Evolutionary conservation across 345 rosid species (phyloP).

Genomic region (Garcia nutans): DNA sequence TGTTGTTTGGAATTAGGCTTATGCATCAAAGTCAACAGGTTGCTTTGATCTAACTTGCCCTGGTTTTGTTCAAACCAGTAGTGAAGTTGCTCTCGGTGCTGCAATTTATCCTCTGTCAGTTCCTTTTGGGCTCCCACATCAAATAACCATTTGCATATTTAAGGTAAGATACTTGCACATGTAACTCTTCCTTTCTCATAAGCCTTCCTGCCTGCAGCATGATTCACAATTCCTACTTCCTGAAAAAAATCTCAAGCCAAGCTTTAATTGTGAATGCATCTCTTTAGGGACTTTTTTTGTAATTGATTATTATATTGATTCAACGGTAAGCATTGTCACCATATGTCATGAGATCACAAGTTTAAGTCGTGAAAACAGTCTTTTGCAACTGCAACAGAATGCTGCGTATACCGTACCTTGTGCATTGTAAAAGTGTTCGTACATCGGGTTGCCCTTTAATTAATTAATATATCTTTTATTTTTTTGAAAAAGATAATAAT

Average conservation of each 20-base stretch:
- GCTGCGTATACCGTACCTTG: no score
- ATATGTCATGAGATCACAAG: no score
- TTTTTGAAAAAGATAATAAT: no score
- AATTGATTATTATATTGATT: no score
- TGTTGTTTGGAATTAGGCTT: slow-evolving; percentile 29
- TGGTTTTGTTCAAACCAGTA: slow-evolving; percentile 58
- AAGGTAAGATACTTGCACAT: slow-evolving; percentile 52
- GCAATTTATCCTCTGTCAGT: slow-evolving; percentile 52
- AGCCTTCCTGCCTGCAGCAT: no score
- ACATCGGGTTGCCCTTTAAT: no score
- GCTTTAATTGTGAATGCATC: background rate
- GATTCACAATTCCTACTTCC: no score
- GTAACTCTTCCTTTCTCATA: slow-evolving; percentile 13
- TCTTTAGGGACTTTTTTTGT: background rate
- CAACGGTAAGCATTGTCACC: no score
- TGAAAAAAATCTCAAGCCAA: slow-evolving; percentile 25
- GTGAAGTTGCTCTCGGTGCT: slow-evolving; percentile 53
- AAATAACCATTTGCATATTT: slow-evolving; percentile 44
- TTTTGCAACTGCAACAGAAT: no score
- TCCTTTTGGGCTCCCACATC: slow-evolving; percentile 40
- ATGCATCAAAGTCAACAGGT: slow-evolving; percentile 48
- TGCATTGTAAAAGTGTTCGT: no score
- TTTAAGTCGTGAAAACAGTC: no score
- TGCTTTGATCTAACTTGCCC: slow-evolving; percentile 64
- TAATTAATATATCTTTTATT: no score